Percentiles rank a stretch among this genome's conserved stretches.
Conservation (phyloP, 1,284 basidiomycete genomes). For the Polyporus tsugae region DNA sequence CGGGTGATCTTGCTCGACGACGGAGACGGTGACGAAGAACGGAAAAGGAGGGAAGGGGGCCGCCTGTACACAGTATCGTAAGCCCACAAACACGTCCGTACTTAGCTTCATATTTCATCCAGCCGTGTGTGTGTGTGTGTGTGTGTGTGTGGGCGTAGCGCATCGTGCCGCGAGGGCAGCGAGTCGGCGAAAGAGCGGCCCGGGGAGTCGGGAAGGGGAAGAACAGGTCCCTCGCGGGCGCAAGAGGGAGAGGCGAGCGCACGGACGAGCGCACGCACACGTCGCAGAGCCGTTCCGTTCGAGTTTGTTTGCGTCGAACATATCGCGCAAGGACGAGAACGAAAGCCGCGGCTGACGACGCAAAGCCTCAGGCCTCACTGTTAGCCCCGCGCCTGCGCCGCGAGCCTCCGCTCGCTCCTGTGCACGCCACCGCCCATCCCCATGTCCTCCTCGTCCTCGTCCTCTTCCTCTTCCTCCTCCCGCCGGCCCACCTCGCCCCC, state of each 20-base stretch:
- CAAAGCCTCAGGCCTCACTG: too few relatives aligned
- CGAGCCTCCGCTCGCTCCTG: neutral
- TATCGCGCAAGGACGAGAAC: neutral
- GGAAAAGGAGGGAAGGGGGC: neutral
- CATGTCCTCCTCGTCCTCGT: slow-evolving; percentile 5
- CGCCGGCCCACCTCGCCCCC: slow-evolving; percentile 37
- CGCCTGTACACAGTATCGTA: slow-evolving; percentile 3
- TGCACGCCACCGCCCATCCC: neutral
- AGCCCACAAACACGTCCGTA: neutral
- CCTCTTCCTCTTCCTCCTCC: slow-evolving; percentile 25
- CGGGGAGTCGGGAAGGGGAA: too few relatives aligned
- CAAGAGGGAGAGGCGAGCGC: too few relatives aligned
- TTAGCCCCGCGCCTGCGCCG: neutral
- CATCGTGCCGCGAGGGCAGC: too few relatives aligned
- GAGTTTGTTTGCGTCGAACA: neutral
- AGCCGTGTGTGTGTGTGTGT: too few relatives aligned
- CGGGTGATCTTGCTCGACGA: neutral
- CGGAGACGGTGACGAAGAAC: neutral
- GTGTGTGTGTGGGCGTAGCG: too few relatives aligned
- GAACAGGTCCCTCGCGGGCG: too few relatives aligned
- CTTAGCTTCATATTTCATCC: neutral
- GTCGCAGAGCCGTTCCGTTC: too few relatives aligned
- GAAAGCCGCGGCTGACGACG: too few relatives aligned
- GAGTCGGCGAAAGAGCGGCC: too few relatives aligned
- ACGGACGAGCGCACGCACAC: too few relatives aligned